These are phyloP conservation scores for Albugo candida DNA, from an alignment of 352 stramenopile species.

Conservation along the genomic window DNA sequence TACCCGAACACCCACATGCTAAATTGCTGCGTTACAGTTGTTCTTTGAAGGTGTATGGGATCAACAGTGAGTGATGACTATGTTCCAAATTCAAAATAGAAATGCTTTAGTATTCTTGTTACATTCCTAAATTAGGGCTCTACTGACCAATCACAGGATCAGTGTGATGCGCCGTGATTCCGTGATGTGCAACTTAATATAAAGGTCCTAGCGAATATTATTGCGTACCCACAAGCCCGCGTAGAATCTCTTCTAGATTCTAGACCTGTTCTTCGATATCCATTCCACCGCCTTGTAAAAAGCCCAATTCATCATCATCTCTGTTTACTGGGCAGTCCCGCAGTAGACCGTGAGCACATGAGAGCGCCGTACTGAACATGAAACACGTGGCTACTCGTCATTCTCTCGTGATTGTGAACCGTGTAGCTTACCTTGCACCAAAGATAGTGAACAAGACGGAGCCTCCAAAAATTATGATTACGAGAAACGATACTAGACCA, in stretches of 20 bases:
- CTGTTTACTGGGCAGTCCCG: slow-evolving; percentile 50
- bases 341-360: slow-evolving; percentile 58
- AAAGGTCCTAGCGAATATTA: too few relatives aligned
- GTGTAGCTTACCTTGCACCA: slow-evolving; percentile 52
- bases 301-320: slow-evolving; percentile 68
- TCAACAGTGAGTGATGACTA: too few relatives aligned
- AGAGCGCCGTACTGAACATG: slow-evolving; percentile 29
- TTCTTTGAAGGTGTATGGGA: too few relatives aligned
- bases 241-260: too few relatives aligned
- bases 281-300: slow-evolving; percentile 21
- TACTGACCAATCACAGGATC: too few relatives aligned
- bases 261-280: slow-evolving; percentile 9
- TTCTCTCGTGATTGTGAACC: too few relatives aligned
- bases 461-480: slow-evolving; percentile 69
- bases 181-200: too few relatives aligned
- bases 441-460: slow-evolving; percentile 78
- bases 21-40: not conserved
- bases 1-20: slow-evolving; percentile 72
- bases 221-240: too few relatives aligned
- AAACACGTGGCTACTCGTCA: not conserved
- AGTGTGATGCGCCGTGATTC: too few relatives aligned
- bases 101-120: too few relatives aligned
- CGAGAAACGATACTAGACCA: slow-evolving; percentile 31
- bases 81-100: too few relatives aligned
- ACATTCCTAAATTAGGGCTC: too few relatives aligned